Conservation (phyloP, 805 yeast genomes). For the Cyberlindnera galapagoensis region DNA sequence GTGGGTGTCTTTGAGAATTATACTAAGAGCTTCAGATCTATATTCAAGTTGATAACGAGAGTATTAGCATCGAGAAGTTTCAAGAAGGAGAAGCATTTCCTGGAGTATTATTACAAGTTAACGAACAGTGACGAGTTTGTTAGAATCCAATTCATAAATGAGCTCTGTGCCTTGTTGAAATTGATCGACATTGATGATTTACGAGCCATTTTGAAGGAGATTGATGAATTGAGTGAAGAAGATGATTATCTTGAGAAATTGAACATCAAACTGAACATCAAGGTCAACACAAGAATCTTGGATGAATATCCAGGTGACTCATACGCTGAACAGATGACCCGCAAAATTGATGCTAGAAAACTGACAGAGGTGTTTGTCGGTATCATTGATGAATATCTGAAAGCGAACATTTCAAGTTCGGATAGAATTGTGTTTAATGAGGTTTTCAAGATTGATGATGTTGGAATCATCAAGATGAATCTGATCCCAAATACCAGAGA, state of each 20-base stretch:
- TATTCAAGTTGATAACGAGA: conserved; percentile 16
- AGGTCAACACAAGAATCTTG: conserved; percentile 2
- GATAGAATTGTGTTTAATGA: conserved; percentile 31
- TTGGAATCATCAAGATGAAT: conserved; percentile 27
- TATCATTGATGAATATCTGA: conserved; percentile 15
- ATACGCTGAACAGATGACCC: conserved; percentile 12
- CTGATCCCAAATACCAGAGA: conserved; percentile 41
- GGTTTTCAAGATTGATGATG: conserved; percentile 29
- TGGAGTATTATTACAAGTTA: conserved; percentile 20
- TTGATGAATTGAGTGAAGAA: conserved; percentile 5
- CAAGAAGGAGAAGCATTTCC: conserved; percentile 10
- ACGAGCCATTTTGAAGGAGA: conserved; percentile 6
- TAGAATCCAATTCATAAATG: conserved; percentile 20
- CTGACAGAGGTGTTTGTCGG: conserved; percentile 11
- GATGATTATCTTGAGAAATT: conserved; percentile 12
- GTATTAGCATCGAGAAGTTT: conserved; percentile 12
- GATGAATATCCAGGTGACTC: background rate
- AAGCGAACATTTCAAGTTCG: conserved; percentile 8
- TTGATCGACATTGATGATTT: conserved; percentile 6
- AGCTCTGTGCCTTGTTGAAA: conserved; percentile 14
- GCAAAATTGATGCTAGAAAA: conserved; percentile 20
- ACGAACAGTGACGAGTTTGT: conserved; percentile 19
- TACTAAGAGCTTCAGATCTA: conserved; percentile 13
- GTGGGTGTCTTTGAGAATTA: conserved; percentile 13
- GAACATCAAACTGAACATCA: conserved; percentile 10